Percentiles rank a stretch among this genome's conserved stretches.
These are phyloP conservation scores for Sabuloglossum arenarium DNA, from an alignment of 495 filamentous ascomycete species.

Conservation along the genomic window DNA sequence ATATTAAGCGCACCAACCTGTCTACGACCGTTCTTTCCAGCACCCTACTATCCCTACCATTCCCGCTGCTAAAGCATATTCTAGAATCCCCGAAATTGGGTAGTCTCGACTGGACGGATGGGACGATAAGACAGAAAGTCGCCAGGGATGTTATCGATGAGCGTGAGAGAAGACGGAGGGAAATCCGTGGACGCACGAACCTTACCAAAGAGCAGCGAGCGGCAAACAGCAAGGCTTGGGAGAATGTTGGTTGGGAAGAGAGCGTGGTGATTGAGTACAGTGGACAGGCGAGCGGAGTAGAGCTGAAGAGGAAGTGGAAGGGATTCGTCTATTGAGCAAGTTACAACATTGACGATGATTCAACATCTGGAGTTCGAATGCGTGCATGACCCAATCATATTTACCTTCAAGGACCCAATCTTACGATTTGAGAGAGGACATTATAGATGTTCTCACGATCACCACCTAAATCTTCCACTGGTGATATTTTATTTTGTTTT, in stretches of 20 bases:
- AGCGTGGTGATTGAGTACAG: constrained; percentile 2
- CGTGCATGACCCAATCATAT: background rate
- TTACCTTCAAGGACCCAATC: background rate
- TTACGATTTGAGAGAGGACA: too few relatives aligned
- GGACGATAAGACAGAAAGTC: constrained; percentile 21
- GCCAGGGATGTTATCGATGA: constrained; percentile 34
- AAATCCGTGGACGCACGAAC: background rate
- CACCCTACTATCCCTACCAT: constrained; percentile 42
- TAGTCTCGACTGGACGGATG: constrained; percentile 21
- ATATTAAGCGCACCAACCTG: constrained; percentile 14
- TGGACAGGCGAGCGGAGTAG: background rate
- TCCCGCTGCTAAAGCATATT: constrained; percentile 31
- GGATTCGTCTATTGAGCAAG: background rate
- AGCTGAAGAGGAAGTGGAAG: background rate
- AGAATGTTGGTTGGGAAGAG: background rate
- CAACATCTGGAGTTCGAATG: background rate
- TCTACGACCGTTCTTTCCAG: constrained; percentile 30
- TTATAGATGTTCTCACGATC: too few relatives aligned
- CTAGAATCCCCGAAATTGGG: constrained; percentile 29
- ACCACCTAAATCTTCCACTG: too few relatives aligned
- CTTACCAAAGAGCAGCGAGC: background rate
- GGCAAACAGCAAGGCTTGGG: background rate
- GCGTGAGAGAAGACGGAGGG: constrained; percentile 24
- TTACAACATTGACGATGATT: background rate
- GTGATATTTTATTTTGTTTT: too few relatives aligned